A percentile compares a stretch with the other conserved stretches of the same genome.
Evolutionary conservation across 371 early-diverging fungal species (phyloP).

Genomic region (Coemansia sp.): DNA sequence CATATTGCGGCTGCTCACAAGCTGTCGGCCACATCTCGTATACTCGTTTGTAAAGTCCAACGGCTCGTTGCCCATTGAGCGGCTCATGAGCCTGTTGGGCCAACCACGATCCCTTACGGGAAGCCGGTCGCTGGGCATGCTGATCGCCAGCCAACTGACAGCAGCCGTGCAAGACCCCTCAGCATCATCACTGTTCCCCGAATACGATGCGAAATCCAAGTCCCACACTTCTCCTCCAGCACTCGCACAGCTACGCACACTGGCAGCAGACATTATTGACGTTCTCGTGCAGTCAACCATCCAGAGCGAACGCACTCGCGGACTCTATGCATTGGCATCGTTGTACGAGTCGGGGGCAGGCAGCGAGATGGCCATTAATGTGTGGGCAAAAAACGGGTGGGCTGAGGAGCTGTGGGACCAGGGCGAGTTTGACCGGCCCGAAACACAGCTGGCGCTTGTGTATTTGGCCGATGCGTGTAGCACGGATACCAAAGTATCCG

Average conservation of each 20-base stretch:
- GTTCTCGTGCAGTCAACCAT: conserved; percentile 32
- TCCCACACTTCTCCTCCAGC: conserved; percentile 8
- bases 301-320: conserved; percentile 31
- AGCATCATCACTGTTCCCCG: conserved; percentile 14
- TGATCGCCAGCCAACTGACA: conserved; percentile 28
- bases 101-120: background rate
- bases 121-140: conserved; percentile 18
- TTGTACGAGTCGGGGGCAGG: conserved; percentile 39
- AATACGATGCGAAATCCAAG: background rate
- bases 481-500: conserved; percentile 12
- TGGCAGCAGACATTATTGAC: conserved; percentile 8
- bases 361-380: conserved; percentile 11
- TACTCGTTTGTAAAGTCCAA: conserved; percentile 3
- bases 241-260: conserved; percentile 12
- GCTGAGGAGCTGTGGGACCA: conserved; percentile 47
- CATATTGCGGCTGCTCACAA: conserved; percentile 28
- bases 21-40: conserved; percentile 15
- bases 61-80: conserved; percentile 8
- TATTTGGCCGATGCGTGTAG: conserved; percentile 33
- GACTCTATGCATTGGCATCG: conserved; percentile 23
- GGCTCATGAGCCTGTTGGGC: conserved; percentile 29
- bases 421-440: conserved; percentile 33
- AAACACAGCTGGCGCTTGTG: conserved; percentile 34
- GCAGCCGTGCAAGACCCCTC: conserved; percentile 19
- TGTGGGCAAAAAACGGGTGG: conserved; percentile 41